Percentiles rank a stretch among this genome's conserved stretches.
Conservation (phyloP, 768 basidiomycete species). For the Amanita inopinata region DNA sequence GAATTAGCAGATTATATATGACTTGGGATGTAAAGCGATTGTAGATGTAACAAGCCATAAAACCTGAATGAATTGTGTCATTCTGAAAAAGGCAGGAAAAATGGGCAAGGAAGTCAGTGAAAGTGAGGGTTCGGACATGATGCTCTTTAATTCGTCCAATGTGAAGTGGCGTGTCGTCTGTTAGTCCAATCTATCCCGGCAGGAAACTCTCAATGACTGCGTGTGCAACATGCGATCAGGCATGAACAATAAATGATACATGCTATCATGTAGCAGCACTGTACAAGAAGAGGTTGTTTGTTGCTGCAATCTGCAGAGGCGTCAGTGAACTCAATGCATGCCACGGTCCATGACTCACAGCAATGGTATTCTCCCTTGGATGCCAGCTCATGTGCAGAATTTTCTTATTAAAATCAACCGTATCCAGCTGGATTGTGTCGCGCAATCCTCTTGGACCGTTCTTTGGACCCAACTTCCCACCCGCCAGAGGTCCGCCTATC, state of each 20-base stretch:
- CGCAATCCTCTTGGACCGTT: conserved; percentile 71
- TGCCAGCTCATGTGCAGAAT: conserved; percentile 96
- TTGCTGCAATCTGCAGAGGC: conserved; percentile 74
- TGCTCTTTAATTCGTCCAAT: not conserved
- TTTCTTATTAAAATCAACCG: conserved; percentile 94
- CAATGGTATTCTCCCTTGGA: conserved; percentile 96
- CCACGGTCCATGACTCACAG: conserved; percentile 42
- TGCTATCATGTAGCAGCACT: conserved; percentile 38
- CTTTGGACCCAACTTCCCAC: conserved; percentile 58
- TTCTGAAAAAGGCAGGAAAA: not conserved
- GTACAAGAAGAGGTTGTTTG: conserved; percentile 91
- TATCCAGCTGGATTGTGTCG: conserved; percentile 81
- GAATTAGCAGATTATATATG: conserved; percentile 2
- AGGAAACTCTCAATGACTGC: conserved; percentile 4
- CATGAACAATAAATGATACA: conserved; percentile 6
- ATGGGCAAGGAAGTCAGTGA: not conserved
- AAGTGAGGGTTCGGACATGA: conserved; percentile 7
- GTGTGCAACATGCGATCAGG: conserved; percentile 5
- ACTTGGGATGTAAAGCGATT: not conserved
- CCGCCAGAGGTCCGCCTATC: conserved; percentile 79
- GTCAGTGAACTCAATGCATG: not conserved
- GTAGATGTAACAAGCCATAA: conserved; percentile 7
- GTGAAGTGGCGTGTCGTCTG: not conserved
- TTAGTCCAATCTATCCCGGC: conserved; percentile 1
- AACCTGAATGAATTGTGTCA: not conserved